phyloP scores from a whole-genome alignment of 805 yeast species.

The Ogataea ganodermae region DNA sequence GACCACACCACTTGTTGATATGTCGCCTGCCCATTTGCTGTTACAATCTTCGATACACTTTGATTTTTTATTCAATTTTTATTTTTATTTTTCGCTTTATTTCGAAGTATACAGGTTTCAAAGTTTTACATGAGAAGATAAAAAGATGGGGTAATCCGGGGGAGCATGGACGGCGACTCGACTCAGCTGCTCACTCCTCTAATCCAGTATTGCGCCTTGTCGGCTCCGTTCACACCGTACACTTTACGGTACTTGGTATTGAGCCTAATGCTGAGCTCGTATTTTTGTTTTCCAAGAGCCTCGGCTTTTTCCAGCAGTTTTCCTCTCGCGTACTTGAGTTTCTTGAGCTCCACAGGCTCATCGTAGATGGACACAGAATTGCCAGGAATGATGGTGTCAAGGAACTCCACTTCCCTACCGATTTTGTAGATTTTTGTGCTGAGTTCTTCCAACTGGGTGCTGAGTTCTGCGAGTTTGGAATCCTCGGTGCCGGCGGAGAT shows the following conservation, averaged over 20 bases:
- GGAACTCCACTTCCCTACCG: conserved; percentile 33
- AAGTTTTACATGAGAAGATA: not conserved
- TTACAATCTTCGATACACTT: not conserved
- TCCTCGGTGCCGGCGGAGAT: conserved; percentile 13
- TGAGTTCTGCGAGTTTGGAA: conserved; percentile 22
- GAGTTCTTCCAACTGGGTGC: conserved; percentile 19
- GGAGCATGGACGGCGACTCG: too few relatives aligned
- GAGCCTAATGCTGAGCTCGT: conserved; percentile 33
- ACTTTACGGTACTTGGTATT: conserved; percentile 29
- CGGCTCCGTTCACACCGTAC: conserved; percentile 34
- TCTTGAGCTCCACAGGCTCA: conserved; percentile 27
- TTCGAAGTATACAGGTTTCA: conserved; percentile 4
- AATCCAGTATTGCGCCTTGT: conserved; percentile 56
- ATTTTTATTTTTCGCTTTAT: not conserved
- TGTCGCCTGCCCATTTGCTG: not conserved
- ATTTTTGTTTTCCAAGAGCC: conserved; percentile 30
- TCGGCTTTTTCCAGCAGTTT: conserved; percentile 33
- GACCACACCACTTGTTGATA: conserved; percentile 24
- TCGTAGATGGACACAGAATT: conserved; percentile 19
- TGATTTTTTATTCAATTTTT: not conserved
- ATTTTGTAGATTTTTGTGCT: conserved; percentile 30
- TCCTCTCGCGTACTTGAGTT: conserved; percentile 30
- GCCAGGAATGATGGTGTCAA: conserved; percentile 31
- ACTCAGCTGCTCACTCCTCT: conserved; percentile 49
- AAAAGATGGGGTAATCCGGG: too few relatives aligned